phyloP scores from a whole-genome alignment of 179 eudicot species.

The Nepenthes alata region DNA sequence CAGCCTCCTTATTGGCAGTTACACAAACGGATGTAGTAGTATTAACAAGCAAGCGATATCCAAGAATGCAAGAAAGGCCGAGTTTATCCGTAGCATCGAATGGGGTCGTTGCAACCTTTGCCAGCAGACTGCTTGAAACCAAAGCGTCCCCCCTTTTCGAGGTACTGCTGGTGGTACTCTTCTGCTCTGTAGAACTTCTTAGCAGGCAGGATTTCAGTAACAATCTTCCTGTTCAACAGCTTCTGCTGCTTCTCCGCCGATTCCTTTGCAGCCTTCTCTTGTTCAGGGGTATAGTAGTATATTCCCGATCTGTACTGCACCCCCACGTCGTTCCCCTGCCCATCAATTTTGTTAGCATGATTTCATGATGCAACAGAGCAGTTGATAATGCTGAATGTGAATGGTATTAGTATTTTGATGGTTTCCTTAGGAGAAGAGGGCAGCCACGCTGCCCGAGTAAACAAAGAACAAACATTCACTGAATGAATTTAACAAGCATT shows the following conservation, averaged over 20 bases:
- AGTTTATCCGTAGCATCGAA: constrained; percentile 71
- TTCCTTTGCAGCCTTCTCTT: constrained; percentile 68
- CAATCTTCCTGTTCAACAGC: constrained; percentile 57
- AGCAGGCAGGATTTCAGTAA: constrained; percentile 87
- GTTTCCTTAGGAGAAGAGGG: too few species aligned
- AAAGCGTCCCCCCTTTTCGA: constrained; percentile 83
- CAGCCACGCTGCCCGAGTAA: too few species aligned
- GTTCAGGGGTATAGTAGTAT: constrained; percentile 82
- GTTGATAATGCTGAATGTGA: too few species aligned
- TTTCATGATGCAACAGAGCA: neutral
- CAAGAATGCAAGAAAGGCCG: neutral
- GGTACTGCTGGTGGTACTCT: constrained; percentile 92
- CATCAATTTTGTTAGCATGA: neutral
- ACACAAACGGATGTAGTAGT: too few species aligned
- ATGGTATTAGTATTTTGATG: too few species aligned
- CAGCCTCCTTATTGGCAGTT: too few species aligned
- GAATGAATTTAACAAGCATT: too few species aligned
- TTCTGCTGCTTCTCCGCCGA: constrained; percentile 60
- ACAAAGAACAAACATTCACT: too few species aligned
- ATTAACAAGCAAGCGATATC: too few species aligned
- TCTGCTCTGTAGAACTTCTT: constrained; percentile 92
- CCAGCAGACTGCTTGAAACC: constrained; percentile 65
- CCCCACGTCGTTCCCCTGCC: constrained; percentile 85
- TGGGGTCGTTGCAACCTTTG: constrained; percentile 93
- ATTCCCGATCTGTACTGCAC: constrained; percentile 93